phyloP scores from a whole-genome alignment of 768 basidiomycete genomes.

The Leucosporidium scottii region DNA sequence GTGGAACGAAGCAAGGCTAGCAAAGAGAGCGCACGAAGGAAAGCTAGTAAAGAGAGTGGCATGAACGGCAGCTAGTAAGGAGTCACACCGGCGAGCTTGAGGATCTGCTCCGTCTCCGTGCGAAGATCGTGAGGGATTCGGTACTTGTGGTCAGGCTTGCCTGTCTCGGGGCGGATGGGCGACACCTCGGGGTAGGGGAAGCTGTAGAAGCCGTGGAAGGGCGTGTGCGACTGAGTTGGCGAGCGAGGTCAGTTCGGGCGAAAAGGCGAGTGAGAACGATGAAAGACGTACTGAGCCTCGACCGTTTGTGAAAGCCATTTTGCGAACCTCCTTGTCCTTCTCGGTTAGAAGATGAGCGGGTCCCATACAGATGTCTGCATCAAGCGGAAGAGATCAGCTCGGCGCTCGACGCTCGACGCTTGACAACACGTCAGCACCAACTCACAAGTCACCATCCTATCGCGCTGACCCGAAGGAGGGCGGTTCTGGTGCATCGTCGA shows the following conservation, averaged over 20 bases:
- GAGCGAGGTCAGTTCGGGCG: too few species aligned
- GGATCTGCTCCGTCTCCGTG: not conserved
- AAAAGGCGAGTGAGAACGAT: not conserved
- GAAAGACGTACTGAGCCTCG: constrained; percentile 1
- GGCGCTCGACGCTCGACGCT: not conserved
- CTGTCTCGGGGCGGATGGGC: constrained; percentile 2
- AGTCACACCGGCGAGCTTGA: too few species aligned
- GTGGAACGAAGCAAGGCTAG: too few species aligned
- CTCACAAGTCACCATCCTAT: not conserved
- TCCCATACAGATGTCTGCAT: constrained; percentile 12
- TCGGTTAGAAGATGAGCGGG: constrained; percentile 2
- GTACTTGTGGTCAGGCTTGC: constrained; percentile 3
- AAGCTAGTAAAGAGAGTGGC: too few species aligned
- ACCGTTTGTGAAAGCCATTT: not conserved
- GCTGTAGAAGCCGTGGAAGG: not conserved
- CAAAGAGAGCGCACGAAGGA: too few species aligned
- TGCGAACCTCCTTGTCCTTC: constrained; percentile 6
- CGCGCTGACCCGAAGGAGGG: not conserved
- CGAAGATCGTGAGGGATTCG: too few species aligned
- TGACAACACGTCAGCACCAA: too few species aligned
- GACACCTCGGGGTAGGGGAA: not conserved
- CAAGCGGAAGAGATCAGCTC: not conserved
- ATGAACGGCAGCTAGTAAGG: too few species aligned
- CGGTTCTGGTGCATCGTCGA: constrained; percentile 4
- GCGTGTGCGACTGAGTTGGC: not conserved